These are phyloP conservation scores for Rhodofomes roseus DNA, from an alignment of 1,284 basidiomycete genomes.

Conservation along the genomic window DNA sequence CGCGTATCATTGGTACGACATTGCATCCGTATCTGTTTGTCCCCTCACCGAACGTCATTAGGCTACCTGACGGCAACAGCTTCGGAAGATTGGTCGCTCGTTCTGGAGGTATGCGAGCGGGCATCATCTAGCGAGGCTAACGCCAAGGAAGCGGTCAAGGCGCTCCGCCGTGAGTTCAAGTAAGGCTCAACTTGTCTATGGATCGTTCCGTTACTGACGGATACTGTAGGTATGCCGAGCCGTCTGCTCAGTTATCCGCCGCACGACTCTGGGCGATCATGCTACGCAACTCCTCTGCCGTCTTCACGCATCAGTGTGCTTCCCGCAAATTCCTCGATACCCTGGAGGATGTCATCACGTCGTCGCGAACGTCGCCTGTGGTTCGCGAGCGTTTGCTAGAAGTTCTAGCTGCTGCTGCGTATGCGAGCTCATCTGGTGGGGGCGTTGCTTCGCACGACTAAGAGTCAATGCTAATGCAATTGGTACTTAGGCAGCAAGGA, in stretches of 20 bases:
- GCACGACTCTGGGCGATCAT: slow-evolving; percentile 81
- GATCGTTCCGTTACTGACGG: neutral
- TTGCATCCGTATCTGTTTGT: neutral
- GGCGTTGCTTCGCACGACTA: slow-evolving; percentile 1
- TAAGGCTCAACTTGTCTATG: slow-evolving; percentile 28
- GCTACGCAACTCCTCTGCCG: slow-evolving; percentile 65
- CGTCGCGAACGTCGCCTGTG: slow-evolving; percentile 61
- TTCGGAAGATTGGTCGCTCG: slow-evolving; percentile 74
- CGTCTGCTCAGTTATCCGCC: slow-evolving; percentile 66
- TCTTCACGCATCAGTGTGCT: slow-evolving; percentile 64
- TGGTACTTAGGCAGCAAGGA: slow-evolving; percentile 12
- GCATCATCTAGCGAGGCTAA: slow-evolving; percentile 61
- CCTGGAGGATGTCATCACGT: slow-evolving; percentile 63
- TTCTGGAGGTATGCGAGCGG: slow-evolving; percentile 74
- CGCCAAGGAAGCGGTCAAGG: slow-evolving; percentile 73
- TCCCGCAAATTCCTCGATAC: slow-evolving; percentile 75
- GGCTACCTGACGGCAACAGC: slow-evolving; percentile 72
- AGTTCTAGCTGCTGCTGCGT: slow-evolving; percentile 71
- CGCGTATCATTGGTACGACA: slow-evolving; percentile 62
- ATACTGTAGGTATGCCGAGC: slow-evolving; percentile 57
- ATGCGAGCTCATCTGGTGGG: slow-evolving; percentile 49
- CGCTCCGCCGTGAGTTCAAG: slow-evolving; percentile 76
- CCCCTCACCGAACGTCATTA: slow-evolving; percentile 23
- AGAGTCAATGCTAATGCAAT: too few relatives aligned
- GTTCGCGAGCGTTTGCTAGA: slow-evolving; percentile 70